phyloP scores from a whole-genome alignment of 2,329 filamentous ascomycete species.

The Phialophora verrucosa region DNA sequence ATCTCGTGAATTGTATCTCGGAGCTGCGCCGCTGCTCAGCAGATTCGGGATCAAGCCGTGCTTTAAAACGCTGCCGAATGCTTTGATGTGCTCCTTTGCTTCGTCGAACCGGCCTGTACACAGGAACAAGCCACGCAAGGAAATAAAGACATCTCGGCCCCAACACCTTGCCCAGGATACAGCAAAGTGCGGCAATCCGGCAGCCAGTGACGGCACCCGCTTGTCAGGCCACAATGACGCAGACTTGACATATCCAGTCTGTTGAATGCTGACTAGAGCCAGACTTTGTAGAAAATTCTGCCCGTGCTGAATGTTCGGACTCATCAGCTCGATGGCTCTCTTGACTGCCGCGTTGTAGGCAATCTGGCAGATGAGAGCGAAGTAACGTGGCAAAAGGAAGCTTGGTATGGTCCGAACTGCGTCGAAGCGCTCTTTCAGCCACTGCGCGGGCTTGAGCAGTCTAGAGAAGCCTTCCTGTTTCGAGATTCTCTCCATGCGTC shows the following conservation, averaged over 20 bases:
- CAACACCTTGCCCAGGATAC: conserved; percentile 95
- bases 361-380: conserved; percentile 84
- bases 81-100: conserved; percentile 90
- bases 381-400: conserved; percentile 91
- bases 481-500: conserved; percentile 75
- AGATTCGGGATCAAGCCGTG: conserved; percentile 98
- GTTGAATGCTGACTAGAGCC: conserved; percentile 88
- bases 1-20: conserved; percentile 93
- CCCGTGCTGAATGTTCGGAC: conserved; percentile 74
- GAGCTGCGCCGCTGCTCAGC: conserved; percentile 80
- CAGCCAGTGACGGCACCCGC: conserved; percentile 83
- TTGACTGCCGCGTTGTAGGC: conserved; percentile 85
- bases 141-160: conserved; percentile 97
- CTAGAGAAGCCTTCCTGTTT: conserved; percentile 65
- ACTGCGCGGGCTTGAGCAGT: conserved; percentile 70
- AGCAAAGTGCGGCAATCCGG: conserved; percentile 91
- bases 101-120: conserved; percentile 87
- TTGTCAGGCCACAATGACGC: conserved; percentile 89
- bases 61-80: conserved; percentile 94
- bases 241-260: conserved; percentile 86
- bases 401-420: conserved; percentile 83
- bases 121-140: conserved; percentile 86
- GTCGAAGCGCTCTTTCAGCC: conserved; percentile 84
- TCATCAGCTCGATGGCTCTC: conserved; percentile 78
- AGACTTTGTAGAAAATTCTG: conserved; percentile 89